Conservation (phyloP, 495 filamentous ascomycete genomes). For the Podospora pseudoanserina region DNA sequence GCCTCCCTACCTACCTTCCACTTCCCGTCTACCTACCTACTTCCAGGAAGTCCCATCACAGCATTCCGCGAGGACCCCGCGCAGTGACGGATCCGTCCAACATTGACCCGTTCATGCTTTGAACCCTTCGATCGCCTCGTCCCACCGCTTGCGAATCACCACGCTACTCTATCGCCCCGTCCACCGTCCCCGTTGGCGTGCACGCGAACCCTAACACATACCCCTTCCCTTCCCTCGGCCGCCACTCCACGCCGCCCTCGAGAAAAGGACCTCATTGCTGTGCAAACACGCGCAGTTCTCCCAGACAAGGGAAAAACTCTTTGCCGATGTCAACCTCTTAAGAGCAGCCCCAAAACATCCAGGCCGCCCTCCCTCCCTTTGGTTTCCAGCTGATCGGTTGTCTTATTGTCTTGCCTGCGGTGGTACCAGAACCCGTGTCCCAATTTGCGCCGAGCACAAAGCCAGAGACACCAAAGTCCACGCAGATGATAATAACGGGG, state of each 20-base stretch:
- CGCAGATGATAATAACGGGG: constrained; percentile 22
- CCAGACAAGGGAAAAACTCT: not conserved
- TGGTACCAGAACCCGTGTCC: constrained; percentile 1
- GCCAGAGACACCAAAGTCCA: constrained; percentile 10
- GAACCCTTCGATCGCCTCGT: not conserved
- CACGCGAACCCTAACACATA: not conserved
- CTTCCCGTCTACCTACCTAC: not conserved
- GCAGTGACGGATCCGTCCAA: not conserved
- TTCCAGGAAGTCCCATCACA: not conserved
- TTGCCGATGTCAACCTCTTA: not conserved
- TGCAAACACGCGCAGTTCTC: not conserved
- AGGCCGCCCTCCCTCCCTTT: not conserved
- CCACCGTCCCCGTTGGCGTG: not conserved
- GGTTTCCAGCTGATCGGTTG: too few species aligned
- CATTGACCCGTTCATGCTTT: not conserved
- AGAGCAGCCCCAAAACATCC: not conserved
- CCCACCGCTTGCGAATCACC: not conserved
- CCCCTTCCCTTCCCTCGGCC: not conserved
- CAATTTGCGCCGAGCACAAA: constrained; percentile 10
- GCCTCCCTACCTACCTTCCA: not conserved
- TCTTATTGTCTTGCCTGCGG: not conserved
- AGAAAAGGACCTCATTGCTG: not conserved
- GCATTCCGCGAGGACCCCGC: not conserved
- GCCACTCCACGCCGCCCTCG: not conserved
- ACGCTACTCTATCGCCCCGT: not conserved